Evolutionary conservation across 2,329 filamentous ascomycete genomes (phyloP).

Genomic region (Diplodia corticola): DNA sequence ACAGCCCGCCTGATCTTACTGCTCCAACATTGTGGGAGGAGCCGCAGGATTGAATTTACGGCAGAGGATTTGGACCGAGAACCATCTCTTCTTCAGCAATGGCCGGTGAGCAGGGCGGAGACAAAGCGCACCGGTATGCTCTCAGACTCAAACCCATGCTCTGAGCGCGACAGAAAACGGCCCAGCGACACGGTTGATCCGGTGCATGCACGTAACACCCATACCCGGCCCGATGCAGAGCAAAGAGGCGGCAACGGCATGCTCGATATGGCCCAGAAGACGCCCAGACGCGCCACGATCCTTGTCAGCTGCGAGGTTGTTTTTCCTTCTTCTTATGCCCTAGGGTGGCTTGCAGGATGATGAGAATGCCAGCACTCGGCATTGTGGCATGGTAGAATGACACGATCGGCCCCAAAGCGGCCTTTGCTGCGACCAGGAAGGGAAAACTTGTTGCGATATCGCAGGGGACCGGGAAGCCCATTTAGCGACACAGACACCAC

Average conservation of each 20-base stretch:
- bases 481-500: neutral
- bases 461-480: neutral
- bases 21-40: neutral
- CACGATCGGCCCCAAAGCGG: neutral
- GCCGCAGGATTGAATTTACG: neutral
- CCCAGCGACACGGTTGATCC: neutral
- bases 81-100: neutral
- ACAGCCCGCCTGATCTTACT: neutral
- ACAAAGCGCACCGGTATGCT: neutral
- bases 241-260: slow-evolving; percentile 2
- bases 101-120: neutral
- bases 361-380: neutral
- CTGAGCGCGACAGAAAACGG: neutral
- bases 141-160: neutral
- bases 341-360: neutral
- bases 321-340: neutral
- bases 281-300: neutral
- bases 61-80: neutral
- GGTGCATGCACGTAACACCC: neutral
- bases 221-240: neutral
- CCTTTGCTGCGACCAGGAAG: neutral
- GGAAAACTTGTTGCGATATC: slow-evolving; percentile 1
- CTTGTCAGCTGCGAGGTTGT: slow-evolving; percentile 2
- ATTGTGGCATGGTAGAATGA: neutral
- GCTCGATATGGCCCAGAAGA: neutral